Evolutionary conservation across 257 asterid genomes (phyloP), one percentile per base, ranked within the genome.

Genomic region (Przewalskia tangutica): DNA sequence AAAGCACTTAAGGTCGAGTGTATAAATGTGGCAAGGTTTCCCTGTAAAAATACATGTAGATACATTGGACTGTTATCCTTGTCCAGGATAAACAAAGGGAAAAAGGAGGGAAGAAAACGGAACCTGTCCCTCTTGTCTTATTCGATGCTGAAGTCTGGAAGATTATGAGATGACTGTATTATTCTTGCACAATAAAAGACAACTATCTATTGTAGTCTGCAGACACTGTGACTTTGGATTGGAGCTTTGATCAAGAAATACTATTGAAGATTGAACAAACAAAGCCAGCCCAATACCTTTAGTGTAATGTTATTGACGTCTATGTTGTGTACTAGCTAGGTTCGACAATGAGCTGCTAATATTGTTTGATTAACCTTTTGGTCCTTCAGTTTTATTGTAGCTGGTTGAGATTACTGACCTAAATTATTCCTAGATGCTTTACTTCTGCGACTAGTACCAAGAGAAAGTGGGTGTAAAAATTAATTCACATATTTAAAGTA

Each of bases 11-110:
- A n/a, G 38, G 11, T 51, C 1, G 11, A 27, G 18, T 18, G 46
- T 34, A 54, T 63, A 81, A 20, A 51, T 36, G 68, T 53, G 76
- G 75, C 50, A 77, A 77, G 68, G 82, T 63, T 63, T 23, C 79
- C 79, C 62, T 75, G 27, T 75, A 48, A 23, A 54, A 75, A 75
- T 50, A 32, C 44, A n/a, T 75, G 79, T 50, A 50, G 44, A 50
- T 75, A 75, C 42, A 73, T 73, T 73, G 79, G 18, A 50, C 12
- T 48, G 16, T 48, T 13, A 75, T 68, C 79, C 13, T 50, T 20
- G 20, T 23, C 79, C 79, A 9, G 38, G 79, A 48, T 48, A 12
- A 46, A 73, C 79, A 73, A 23, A 7, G 44, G 62, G 23, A 48
- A 73, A 73, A 73, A 12, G 23, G 60, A 48, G 23, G 11, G 32